Conservation (phyloP, 345 rosid species). For the Eucalyptus shirleyi region DNA sequence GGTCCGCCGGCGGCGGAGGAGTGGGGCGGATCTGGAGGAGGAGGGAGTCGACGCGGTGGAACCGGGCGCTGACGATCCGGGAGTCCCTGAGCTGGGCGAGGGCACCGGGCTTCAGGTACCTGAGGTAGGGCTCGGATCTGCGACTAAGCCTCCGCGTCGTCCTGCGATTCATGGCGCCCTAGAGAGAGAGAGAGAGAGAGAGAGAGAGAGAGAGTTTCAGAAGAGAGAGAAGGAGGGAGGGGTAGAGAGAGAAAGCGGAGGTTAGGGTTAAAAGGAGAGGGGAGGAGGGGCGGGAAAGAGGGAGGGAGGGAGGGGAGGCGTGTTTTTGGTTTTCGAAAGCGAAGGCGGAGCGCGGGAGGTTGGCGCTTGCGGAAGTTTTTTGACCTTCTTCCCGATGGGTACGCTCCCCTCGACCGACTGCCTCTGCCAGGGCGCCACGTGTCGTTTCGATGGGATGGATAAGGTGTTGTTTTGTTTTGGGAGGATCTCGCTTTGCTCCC, state of each 20-base stretch:
- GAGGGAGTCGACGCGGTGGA: constrained; percentile 12
- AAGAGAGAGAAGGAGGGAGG: neutral
- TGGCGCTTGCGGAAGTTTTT: neutral
- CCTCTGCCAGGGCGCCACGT: neutral
- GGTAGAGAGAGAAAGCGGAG: neutral
- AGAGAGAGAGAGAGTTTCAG: neutral
- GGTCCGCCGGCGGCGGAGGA: neutral
- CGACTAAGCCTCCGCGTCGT: neutral
- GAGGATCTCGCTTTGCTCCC: neutral
- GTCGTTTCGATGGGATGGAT: neutral
- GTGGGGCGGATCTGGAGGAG: neutral
- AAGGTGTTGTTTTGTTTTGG: neutral
- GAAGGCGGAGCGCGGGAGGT: neutral
- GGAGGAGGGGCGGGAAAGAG: neutral
- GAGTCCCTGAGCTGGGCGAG: constrained; percentile 42
- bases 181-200: neutral
- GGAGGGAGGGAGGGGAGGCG: neutral
- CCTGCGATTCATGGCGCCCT: neutral
- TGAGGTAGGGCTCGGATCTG: constrained; percentile 15
- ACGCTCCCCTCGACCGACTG: neutral
- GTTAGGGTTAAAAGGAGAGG: neutral
- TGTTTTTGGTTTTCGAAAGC: neutral
- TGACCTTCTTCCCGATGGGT: neutral
- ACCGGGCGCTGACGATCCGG: constrained; percentile 29
- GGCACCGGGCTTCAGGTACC: constrained; percentile 39